Evolutionary conservation across 139 green algal species (phyloP).

Genomic region (Chlorokybus atmophyticus): DNA sequence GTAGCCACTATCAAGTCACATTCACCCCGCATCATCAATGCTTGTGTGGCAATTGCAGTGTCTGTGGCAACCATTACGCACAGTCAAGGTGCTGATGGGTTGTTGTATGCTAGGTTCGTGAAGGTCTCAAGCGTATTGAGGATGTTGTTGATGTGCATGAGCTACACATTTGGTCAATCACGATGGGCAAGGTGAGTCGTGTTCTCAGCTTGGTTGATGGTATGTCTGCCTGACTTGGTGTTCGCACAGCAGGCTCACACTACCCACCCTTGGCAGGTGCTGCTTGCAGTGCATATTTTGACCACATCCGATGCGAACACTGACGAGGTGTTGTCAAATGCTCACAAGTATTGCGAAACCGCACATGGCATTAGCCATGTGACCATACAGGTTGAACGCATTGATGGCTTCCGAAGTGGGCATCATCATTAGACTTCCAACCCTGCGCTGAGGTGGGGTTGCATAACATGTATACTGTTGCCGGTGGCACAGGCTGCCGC

Average conservation of each 20-base stretch:
- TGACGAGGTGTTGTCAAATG: neutral
- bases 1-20: neutral
- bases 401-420: no score
- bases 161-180: slow-evolving; percentile 82
- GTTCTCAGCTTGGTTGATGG: no score
- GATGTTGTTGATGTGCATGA: slow-evolving; percentile 71
- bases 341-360: neutral
- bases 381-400: neutral
- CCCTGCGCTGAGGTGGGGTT: no score
- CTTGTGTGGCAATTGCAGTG: neutral
- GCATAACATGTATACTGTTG: no score
- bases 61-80: neutral
- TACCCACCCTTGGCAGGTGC: no score
- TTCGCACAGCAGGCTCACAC: no score
- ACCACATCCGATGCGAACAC: neutral
- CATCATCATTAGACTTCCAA: no score
- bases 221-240: no score
- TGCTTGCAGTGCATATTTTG: neutral
- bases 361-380: neutral
- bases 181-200: slow-evolving; percentile 22
- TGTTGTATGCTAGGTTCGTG: slow-evolving; percentile 5
- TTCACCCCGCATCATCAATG: neutral
- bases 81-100: neutral
- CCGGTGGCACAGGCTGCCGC: no score
- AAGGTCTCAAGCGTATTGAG: slow-evolving; percentile 32